Conservation (phyloP, 371 early-diverging fungal genomes). For the Zopfochytrium polystomum region DNA sequence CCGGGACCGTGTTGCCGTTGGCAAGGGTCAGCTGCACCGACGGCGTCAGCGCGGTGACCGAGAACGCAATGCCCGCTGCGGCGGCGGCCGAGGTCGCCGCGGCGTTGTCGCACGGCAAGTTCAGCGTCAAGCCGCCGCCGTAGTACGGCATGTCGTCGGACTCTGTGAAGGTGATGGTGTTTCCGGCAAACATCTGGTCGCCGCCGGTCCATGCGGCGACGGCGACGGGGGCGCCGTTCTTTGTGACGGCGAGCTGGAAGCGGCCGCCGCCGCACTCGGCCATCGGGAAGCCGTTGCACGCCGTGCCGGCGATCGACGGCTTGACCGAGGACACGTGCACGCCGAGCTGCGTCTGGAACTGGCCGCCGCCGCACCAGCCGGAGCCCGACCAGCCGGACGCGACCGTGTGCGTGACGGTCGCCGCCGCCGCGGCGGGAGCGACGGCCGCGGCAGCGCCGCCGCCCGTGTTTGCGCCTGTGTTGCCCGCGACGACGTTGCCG, state of each 20-base stretch:
- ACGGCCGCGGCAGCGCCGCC: neutral
- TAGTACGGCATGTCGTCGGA: constrained; percentile 4
- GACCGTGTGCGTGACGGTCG: constrained; percentile 2
- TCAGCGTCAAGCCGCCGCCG: neutral
- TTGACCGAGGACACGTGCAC: neutral
- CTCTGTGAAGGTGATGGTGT: neutral
- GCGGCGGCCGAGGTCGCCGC: neutral
- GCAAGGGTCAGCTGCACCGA: neutral
- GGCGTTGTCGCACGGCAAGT: constrained; percentile 3
- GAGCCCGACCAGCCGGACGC: neutral
- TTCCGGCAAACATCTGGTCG: neutral
- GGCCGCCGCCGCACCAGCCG: constrained; percentile 6
- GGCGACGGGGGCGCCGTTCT: constrained; percentile 3
- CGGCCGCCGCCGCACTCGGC: neutral
- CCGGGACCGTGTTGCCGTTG: neutral
- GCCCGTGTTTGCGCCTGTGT: neutral
- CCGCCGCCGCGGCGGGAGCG: neutral
- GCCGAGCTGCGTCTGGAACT: constrained; percentile 1
- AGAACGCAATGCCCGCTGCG: neutral
- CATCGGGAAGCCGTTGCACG: neutral
- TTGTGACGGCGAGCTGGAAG: neutral
- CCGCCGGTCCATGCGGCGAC: neutral
- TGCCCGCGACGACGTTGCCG: neutral
- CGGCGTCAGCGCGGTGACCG: neutral
- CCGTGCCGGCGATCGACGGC: constrained; percentile 1